Evolutionary conservation across 1,284 basidiomycete genomes (phyloP), one percentile per base, ranked within the genome.

Genomic region (Omphalotus olearius): DNA sequence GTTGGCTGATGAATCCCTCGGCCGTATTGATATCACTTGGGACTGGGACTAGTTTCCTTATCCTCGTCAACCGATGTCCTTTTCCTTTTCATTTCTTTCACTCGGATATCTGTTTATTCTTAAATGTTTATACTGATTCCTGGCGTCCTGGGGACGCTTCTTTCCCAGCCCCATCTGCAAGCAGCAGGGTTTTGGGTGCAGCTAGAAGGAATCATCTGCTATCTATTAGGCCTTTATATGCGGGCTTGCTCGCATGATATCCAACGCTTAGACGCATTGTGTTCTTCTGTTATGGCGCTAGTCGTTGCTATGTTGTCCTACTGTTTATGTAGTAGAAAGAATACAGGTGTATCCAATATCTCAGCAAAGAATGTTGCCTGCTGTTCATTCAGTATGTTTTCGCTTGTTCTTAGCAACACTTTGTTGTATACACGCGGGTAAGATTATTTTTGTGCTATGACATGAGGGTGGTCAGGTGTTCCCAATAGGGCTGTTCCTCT

Each of bases 11-110:
- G 44, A 56, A 10, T 47, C 58, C 30, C 40, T 74, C n/a, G 86
- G 86, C 30, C 80, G 83, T 53, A 64, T 88, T 57, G 64, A 62
- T 45, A 67, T 85, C 42, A 63, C 58, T 13, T 87, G 85, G 84
- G 44, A 46, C 9, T 79, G 74, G 71, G 58, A 68, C 56, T 71
- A 65, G 63, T 47, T 26, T 18, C 9, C 17, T 44, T 26, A 16
- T 23, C 44, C n/a, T 51, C 53, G 30, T 33, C 30, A 13, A 33
- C 30, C 30, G 9, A 13, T 13, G 9, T 33, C 35, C 37, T 26
- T 47, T 39, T 40, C 47, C 39, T 30, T 42, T 25, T 53, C 42
- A 53, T 50, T 43, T 47, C 49, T 30, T 49, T 33, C 6, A 45
- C 56, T 38, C 53, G 49, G 36, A 44, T 37, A 44, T 49, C 42